Base-by-base conservation (phyloP, 2,329 filamentous ascomycete genomes). In the Boeremia exigua region DNA sequence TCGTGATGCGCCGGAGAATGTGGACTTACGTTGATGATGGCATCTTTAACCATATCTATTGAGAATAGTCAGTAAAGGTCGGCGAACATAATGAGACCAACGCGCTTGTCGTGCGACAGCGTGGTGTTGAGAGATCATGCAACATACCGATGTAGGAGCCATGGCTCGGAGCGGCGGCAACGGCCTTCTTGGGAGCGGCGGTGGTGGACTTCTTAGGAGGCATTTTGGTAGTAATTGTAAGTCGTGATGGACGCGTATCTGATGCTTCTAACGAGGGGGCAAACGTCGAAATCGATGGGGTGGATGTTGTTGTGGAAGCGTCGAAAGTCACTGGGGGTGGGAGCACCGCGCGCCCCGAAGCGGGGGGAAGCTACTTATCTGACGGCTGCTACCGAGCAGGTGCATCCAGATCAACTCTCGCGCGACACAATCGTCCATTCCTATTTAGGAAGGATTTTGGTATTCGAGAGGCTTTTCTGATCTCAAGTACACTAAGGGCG, bases 11-110 rank as follows among this genome's bases (percentile, higher is more conserved):
- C 82, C 74, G 62, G 71, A 66, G 70, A 72, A 72, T 75, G 78
- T 82, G 71, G 74, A 88, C 87, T 86, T 78, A 89, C 87, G 78
- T 83, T 85, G 72, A 88, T 77, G 74, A 89, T 87, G 67, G 86
- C 87, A 77, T 89, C 86, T 79, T 88, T 88, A 77, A 89, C 87
- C 87, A 89, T 88, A 78, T 88, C 86, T 88, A 76, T 73, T 72
- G 70, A 38, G 65, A 62, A 66, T 54, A 67, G 81, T 86, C 79
- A 86, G 82, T 74, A 83, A 76, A 75, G 65, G 62, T 71, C 77
- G 70, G 84, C 82, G 84, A 87, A 75, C 70, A 77, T 56, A 70
- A 75, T 69, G 61, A 72, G 74, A 63, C 51, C 54, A 66, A 56
- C 48, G 70, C 74, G 66, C 71, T 64, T 44, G 60, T 59, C 44